Evolutionary conservation across 2,329 filamentous ascomycete species (phyloP), one percentile per base, ranked within the genome.

Genomic region (Ophiostoma sp.): DNA sequence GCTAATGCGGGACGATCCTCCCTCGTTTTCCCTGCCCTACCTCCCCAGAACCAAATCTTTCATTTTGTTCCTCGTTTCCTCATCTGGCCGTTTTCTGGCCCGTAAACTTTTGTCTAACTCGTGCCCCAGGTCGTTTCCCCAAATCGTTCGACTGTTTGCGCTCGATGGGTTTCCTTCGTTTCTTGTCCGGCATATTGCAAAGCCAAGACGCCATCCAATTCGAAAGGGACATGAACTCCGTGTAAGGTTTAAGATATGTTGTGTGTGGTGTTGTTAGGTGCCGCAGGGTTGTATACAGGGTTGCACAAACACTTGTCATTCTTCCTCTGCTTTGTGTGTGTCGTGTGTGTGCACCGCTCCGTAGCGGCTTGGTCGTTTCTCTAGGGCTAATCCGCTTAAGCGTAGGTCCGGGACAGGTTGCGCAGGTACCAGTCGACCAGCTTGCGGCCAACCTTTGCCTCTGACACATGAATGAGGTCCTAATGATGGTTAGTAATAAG

Each of bases 401-500:
- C 97, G 87, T 99, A 99, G 74, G 95, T 97, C 82, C 96, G 92
- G 75, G 95, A 93, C 80, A 99, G 87, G 87, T 99, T 99, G 82
- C 96, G 92, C 81, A 99, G 89, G 84, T 99, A 99, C 96, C 96
- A 99, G 85, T 99, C 96, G 77, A 99, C 95, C 80, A 99, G 87
- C 86, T 96, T 97, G 79, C 96, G 90, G 81, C 96, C 96, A 75
- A 98, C 94, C 91, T 99, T 99, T 78, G 95, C 95, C 85, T 99
- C 96, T 74, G 95, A 98, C 78, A 99, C 96, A 85, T 99, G 96
- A 82, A 99, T 99, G 79, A 99, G 86, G 82, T 99, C 95, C 92
- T 94, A 78, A 33, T 69, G 2, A 52, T n/a, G 66, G 11, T 69
- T 69, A 36, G n/a, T 22, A 55, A 15, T 9, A 28, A 2, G 12